Conservation (phyloP, 1,284 basidiomycete species). For the Sphaerobolus stellatus region DNA sequence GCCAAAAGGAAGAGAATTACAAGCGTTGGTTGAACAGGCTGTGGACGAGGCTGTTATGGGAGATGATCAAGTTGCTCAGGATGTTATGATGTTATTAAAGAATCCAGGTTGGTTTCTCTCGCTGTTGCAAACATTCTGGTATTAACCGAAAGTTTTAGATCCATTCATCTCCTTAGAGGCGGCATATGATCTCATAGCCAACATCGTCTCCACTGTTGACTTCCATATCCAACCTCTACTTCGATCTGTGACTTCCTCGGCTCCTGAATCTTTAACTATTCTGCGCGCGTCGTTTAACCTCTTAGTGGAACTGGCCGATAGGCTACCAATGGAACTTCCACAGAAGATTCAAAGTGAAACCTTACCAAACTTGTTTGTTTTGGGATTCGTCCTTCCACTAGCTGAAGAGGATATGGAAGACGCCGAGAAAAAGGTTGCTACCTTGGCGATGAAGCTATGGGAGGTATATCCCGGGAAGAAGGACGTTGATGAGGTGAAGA, state of each 20-base stretch:
- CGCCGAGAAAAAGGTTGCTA: slow-evolving; percentile 14
- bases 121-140: not conserved
- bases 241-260: not conserved
- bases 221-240: not conserved
- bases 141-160: not conserved
- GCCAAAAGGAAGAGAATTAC: slow-evolving; percentile 3
- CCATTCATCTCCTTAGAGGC: slow-evolving; percentile 2
- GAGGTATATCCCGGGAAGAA: too few species aligned
- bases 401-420: slow-evolving; percentile 39
- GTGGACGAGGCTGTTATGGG: slow-evolving; percentile 5
- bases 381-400: slow-evolving; percentile 49
- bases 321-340: not conserved
- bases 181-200: not conserved
- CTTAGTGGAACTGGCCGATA: not conserved
- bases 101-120: not conserved
- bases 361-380: slow-evolving; percentile 39
- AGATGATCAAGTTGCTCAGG: not conserved
- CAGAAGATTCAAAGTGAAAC: not conserved
- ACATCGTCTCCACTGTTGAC: slow-evolving; percentile 1
- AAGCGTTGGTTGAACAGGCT: slow-evolving; percentile 1
- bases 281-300: slow-evolving; percentile 1
- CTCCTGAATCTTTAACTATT: too few species aligned
- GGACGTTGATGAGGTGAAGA: slow-evolving; percentile 44
- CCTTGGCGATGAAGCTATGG: slow-evolving; percentile 27
- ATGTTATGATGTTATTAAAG: slow-evolving; percentile 2